Evolutionary conservation across 176 grass and related monocot genomes (phyloP).

Genomic region (Oryza glaberrima): DNA sequence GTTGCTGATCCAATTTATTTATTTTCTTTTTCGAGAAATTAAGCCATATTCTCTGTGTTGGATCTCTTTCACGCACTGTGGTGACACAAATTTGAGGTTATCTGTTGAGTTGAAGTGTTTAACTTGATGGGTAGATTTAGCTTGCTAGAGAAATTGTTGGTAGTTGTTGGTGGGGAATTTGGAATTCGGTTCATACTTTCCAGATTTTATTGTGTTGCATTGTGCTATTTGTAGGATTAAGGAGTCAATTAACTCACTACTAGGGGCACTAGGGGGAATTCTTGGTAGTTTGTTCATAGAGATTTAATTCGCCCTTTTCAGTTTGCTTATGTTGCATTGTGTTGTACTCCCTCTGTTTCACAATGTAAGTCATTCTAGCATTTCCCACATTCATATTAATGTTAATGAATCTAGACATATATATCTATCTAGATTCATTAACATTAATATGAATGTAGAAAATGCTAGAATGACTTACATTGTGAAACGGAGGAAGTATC

Average conservation of each 20-base stretch:
- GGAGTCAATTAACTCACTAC: no score
- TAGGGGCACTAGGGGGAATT: no score
- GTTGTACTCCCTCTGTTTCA: neutral
- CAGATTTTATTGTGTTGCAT: neutral
- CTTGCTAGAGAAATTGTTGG: conserved; percentile 3
- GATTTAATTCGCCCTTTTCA: neutral
- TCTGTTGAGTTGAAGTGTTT: neutral
- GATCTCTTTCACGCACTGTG: neutral
- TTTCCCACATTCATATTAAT: no score
- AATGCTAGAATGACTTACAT: no score
- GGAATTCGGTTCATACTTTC: neutral
- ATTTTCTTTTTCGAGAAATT: neutral
- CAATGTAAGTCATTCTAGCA: no score
- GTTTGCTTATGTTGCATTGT: neutral
- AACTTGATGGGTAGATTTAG: neutral
- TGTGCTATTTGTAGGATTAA: neutral
- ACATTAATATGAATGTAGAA: no score
- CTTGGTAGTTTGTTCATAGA: neutral
- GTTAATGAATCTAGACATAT: no score
- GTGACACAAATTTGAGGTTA: neutral
- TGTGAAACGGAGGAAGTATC: neutral
- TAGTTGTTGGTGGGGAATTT: neutral
- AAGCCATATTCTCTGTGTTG: neutral
- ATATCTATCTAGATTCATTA: no score
- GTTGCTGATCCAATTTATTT: neutral